Percentiles rank a stretch among this genome's conserved stretches.
Conservation (phyloP, 1,284 basidiomycete species). For the Tilletia indica region DNA sequence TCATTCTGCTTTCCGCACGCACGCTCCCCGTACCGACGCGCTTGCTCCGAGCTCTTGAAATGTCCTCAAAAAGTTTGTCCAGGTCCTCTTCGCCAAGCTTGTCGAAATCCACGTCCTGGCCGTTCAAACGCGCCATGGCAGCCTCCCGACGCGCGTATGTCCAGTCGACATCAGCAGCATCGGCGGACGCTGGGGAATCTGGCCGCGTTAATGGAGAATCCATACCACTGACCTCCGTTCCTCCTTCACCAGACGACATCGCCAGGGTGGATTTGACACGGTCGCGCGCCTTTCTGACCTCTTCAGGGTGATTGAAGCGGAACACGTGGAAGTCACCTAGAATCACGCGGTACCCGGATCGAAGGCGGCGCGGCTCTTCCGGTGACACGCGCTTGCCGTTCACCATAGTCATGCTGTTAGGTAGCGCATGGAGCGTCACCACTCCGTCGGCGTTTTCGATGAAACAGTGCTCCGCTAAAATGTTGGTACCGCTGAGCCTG, state of each 20-base stretch:
- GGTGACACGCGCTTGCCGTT: constrained; percentile 70
- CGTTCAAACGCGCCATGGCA: constrained; percentile 43
- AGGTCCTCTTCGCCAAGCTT: constrained; percentile 49
- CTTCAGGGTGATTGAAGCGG: constrained; percentile 70
- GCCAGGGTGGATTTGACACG: constrained; percentile 41
- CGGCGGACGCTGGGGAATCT: constrained; percentile 45
- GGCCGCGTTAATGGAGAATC: constrained; percentile 34
- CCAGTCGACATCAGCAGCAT: constrained; percentile 45
- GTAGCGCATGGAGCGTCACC: constrained; percentile 75
- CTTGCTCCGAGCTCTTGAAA: constrained; percentile 43
- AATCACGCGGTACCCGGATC: constrained; percentile 92
- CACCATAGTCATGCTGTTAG: constrained; percentile 76
- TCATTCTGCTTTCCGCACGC: constrained; percentile 45
- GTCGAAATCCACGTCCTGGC: constrained; percentile 50
- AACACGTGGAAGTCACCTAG: constrained; percentile 97
- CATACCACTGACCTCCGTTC: constrained; percentile 12
- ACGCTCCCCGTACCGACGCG: constrained; percentile 43
- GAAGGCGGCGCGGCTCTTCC: constrained; percentile 59
- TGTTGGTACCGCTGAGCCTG: constrained; percentile 85
- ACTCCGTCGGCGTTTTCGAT: constrained; percentile 87
- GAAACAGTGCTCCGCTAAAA: constrained; percentile 85
- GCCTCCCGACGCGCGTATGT: constrained; percentile 49
- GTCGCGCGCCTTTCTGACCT: constrained; percentile 45
- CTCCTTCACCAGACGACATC: constrained; percentile 24
- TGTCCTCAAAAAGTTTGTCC: constrained; percentile 51